A percentile compares a stretch with the other conserved stretches of the same genome.
These are phyloP conservation scores for Didymella arachidicola DNA, from an alignment of 2,329 filamentous ascomycete species.

Conservation along the genomic window DNA sequence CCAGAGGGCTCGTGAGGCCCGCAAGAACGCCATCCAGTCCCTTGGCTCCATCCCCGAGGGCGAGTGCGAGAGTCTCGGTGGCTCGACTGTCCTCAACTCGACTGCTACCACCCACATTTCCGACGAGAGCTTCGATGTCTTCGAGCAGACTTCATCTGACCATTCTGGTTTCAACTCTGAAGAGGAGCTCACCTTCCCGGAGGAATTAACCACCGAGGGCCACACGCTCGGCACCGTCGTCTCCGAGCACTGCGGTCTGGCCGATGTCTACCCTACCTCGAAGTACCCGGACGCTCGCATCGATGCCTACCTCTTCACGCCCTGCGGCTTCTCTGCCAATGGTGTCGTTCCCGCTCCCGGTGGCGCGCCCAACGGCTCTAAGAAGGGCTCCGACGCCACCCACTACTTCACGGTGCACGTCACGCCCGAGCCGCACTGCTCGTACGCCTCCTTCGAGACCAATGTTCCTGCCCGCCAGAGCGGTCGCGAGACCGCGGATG, in stretches of 20 bases:
- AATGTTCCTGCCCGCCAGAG: constrained; percentile 91
- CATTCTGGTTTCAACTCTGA: constrained; percentile 66
- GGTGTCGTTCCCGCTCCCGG: constrained; percentile 84
- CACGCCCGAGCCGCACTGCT: constrained; percentile 95
- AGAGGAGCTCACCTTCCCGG: constrained; percentile 66
- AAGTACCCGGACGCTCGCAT: constrained; percentile 93
- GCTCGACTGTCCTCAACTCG: constrained; percentile 48
- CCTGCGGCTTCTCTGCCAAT: constrained; percentile 97
- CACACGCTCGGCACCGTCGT: constrained; percentile 93
- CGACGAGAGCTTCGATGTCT: constrained; percentile 77
- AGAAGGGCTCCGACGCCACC: constrained; percentile 49
- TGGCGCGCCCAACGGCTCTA: constrained; percentile 55
- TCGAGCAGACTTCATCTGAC: constrained; percentile 75
- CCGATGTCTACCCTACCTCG: constrained; percentile 84
- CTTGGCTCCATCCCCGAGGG: constrained; percentile 67
- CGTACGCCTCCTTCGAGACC: constrained; percentile 97
- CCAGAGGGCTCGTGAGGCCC: constrained; percentile 70
- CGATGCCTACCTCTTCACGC: constrained; percentile 94
- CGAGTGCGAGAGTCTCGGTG: constrained; percentile 49
- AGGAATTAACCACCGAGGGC: constrained; percentile 87
- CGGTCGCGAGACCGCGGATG: constrained; percentile 85
- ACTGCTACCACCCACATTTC: constrained; percentile 53
- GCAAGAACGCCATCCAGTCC: constrained; percentile 65
- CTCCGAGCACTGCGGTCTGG: constrained; percentile 86
- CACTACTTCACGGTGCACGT: constrained; percentile 99